Base-by-base conservation (phyloP, 139 green algal genomes). In the Haematococcus sp. region DNA sequence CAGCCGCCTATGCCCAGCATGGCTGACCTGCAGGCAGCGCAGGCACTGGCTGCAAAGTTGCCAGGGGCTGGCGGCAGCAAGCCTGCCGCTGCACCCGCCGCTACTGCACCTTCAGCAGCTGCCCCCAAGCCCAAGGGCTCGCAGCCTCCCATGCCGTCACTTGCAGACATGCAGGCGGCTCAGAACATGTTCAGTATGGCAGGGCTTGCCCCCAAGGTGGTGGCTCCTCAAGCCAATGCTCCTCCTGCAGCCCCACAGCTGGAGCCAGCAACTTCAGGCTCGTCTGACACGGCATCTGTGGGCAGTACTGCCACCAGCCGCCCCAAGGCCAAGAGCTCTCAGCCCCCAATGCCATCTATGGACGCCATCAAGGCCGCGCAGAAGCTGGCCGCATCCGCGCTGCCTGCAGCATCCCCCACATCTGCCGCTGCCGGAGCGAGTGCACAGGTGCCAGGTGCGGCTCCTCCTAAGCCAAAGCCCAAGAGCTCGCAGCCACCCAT, bases 301-400 rank as follows among this genome's bases (percentile, higher is more conserved):
- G 58, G 58, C 25, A 65, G 58, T n/a, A 65, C 58, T 40, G 58
- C 58, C 23, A 65, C 58, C 58, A 65, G 58, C 58, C 28, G 30
- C 4, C 61, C 61, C 61, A 66, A 40, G 27, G 31, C 31, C 61
- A 49, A 30, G 61, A 16, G 16, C 11, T 27, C 61, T 1, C 54
- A 73, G 59, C 74, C 74, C 3, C 74, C 74, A 0, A 70, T 80
- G 58, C 74, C 74, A 23, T 75, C 67, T 13, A 56, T 49, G 9
- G 65, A 80, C 27, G 44, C 74, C 23, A 70, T 74, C 64, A 40
- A 30, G 1, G 64, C 74, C 0, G 74, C 74, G 3, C 58, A 65
- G 25, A 65, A 49, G 40, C 40, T 49, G 40, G 40, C 40, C 11
- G 40, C 40, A 11, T 49, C 40, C 7, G 40, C 40, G 40, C 40